These are phyloP conservation scores for Kodamaea sagamina DNA, from an alignment of 805 yeast species.

Conservation along the genomic window DNA sequence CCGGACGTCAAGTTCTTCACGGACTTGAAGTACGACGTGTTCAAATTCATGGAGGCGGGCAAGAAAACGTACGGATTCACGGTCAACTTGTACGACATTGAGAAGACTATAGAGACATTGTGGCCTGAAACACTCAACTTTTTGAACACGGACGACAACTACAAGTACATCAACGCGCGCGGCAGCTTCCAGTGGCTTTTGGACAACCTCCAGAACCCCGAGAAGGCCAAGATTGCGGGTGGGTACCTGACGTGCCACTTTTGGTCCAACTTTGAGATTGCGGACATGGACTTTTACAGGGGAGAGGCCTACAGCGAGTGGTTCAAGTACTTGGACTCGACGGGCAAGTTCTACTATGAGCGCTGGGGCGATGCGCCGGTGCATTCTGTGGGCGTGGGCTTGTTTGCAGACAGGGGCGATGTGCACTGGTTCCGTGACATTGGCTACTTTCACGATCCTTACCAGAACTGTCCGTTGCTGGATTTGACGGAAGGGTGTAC, in stretches of 20 bases:
- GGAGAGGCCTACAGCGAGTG: constrained; percentile 64
- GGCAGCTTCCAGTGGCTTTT: constrained; percentile 57
- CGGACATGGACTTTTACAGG: constrained; percentile 78
- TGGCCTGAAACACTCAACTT: constrained; percentile 73
- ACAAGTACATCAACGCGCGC: constrained; percentile 47
- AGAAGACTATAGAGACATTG: constrained; percentile 58
- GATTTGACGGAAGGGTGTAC: constrained; percentile 47
- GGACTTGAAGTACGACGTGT: constrained; percentile 73
- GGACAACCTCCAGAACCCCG: constrained; percentile 53
- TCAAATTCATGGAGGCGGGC: constrained; percentile 68
- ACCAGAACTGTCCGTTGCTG: constrained; percentile 70
- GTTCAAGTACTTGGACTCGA: constrained; percentile 61
- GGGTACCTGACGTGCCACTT: constrained; percentile 77
- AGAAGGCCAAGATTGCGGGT: constrained; percentile 42
- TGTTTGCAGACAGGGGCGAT: constrained; percentile 66
- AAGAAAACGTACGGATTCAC: constrained; percentile 74
- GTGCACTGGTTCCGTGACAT: constrained; percentile 89
- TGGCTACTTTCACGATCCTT: constrained; percentile 77
- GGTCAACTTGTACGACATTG: constrained; percentile 67
- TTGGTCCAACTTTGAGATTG: constrained; percentile 90
- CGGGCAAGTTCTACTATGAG: constrained; percentile 86
- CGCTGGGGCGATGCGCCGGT: constrained; percentile 96
- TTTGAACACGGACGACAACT: constrained; percentile 56
- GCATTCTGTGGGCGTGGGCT: constrained; percentile 70
- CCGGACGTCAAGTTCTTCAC: constrained; percentile 71